phyloP scores from a whole-genome alignment of 352 stramenopile species.

The Peronospora destructor region DNA sequence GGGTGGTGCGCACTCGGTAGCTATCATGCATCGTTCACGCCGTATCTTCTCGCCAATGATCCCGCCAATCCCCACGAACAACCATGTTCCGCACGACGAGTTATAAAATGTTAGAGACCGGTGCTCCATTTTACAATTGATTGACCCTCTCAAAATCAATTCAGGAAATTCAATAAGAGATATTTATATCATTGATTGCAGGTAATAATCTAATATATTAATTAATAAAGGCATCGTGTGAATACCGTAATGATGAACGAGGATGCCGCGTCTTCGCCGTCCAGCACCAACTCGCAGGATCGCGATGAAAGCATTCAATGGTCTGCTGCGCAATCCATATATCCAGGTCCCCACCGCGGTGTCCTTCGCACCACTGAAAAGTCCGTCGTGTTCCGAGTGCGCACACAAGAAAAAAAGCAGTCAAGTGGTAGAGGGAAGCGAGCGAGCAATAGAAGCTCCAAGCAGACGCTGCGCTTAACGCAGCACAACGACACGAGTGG shows the following conservation, averaged over 20 bases:
- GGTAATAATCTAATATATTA: not conserved
- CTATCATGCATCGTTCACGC: conserved; percentile 58
- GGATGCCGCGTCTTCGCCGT: conserved; percentile 19
- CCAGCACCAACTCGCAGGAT: conserved; percentile 8
- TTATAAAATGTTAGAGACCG: conserved; percentile 11
- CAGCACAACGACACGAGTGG: not conserved
- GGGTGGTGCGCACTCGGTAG: conserved; percentile 66
- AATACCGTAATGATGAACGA: conserved; percentile 15
- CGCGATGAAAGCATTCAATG: conserved; percentile 8
- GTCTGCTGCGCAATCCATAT: conserved; percentile 5
- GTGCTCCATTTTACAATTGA: not conserved
- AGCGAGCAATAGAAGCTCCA: conserved; percentile 7
- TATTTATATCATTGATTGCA: not conserved
- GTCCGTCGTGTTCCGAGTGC: conserved; percentile 27
- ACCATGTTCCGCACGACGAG: conserved; percentile 23
- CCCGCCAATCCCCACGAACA: conserved; percentile 28
- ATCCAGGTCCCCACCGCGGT: conserved; percentile 1
- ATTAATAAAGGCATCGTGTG: too few relatives aligned
- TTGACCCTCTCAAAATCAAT: too few relatives aligned
- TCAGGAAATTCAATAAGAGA: conserved; percentile 1
- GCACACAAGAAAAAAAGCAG: conserved; percentile 23
- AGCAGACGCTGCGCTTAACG: conserved; percentile 7
- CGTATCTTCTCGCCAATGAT: conserved; percentile 58
- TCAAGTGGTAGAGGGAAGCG: conserved; percentile 2
- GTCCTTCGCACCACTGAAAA: conserved; percentile 27